Base-by-base conservation (phyloP, 1,284 basidiomycete genomes). In the Naganishia liquefaciens region DNA sequence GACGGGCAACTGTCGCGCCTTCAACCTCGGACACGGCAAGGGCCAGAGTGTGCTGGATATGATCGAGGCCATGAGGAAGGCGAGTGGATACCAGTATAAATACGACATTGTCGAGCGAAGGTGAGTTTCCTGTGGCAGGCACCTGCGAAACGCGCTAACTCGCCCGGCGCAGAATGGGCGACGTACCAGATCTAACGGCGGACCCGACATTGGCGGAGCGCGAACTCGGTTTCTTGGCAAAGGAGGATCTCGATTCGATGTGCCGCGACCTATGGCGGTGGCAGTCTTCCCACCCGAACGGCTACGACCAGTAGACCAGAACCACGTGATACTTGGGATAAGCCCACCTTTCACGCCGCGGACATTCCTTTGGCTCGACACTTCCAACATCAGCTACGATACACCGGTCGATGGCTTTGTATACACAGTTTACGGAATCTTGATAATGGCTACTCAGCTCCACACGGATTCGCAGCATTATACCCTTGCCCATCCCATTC, bases 101-200 rank as follows among this genome's bases (percentile, higher is more conserved):
- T 92, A 88, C 77, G 88, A 93, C 78, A 86, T 98, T 71, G 88
- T 94, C 66, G 93, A 88, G 1, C 84, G 95, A 73, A 85, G 95
- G 90, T 91, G 74, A 72, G 88, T 81, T 25, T 40, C 15, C 58
- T 23, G 60, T 30, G 30, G 3, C 4, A 55, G n/a, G 52, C 2
- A 28, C 49, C 54, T 33, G 47, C 17, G 27, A 33, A 37, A 51
- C 60, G 27, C 42, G 49, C 33, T 47, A 11, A 44, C 40, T 44
- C 19, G 30, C 21, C 53, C 3, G n/a, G 33, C 2, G n/a, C 73
- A 92, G 93, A 69, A 84, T 86, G 53, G 96, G 95, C 10, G 96
- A 99, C 76, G 96, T 99, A 0, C 95, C 96, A 0, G 93, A 98
- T 77, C 84, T 99, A 47, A 98, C 94, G 15, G 96, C 95, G 9